Conservation (phyloP, 192 early-diverging fungal genomes). For the Tieghemiomyces parasiticus region DNA sequence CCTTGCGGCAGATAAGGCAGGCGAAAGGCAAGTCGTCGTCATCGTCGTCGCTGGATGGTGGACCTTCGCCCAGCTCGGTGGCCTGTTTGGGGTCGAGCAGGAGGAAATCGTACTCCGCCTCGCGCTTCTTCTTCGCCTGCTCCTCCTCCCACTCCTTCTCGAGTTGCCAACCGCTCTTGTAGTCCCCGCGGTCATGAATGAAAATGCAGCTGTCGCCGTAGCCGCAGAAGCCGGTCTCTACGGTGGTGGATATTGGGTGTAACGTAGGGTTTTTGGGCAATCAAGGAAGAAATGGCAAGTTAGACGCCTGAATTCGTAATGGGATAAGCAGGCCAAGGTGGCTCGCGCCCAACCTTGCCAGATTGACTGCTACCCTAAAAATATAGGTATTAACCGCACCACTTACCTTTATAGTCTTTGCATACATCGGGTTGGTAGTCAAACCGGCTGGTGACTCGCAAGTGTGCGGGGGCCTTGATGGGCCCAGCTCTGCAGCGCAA, state of each 20-base stretch:
- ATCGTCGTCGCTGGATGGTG: slow-evolving; percentile 31
- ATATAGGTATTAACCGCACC: slow-evolving; percentile 17
- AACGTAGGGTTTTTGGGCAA: too few species aligned
- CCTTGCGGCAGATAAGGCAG: slow-evolving; percentile 81
- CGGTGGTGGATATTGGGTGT: not conserved
- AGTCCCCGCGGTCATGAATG: slow-evolving; percentile 93
- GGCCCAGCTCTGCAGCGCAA: not conserved
- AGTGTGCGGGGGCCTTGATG: slow-evolving; percentile 22
- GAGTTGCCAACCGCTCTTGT: slow-evolving; percentile 95
- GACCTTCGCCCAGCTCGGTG: slow-evolving; percentile 26
- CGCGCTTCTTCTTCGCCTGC: slow-evolving; percentile 40
- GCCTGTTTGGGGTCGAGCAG: slow-evolving; percentile 18
- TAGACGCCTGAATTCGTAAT: not conserved
- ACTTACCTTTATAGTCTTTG: slow-evolving; percentile 89
- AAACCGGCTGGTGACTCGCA: slow-evolving; percentile 69
- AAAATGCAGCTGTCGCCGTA: slow-evolving; percentile 97
- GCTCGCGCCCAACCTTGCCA: not conserved
- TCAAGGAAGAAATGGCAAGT: not conserved
- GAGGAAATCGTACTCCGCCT: slow-evolving; percentile 28
- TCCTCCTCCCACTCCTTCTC: slow-evolving; percentile 93
- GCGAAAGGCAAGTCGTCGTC: slow-evolving; percentile 89
- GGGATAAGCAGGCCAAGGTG: slow-evolving; percentile 1
- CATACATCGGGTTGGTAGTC: slow-evolving; percentile 98
- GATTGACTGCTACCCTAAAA: not conserved
- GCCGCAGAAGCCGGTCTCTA: slow-evolving; percentile 83